Evolutionary conservation across 495 filamentous ascomycete genomes (phyloP).

Genomic region (Wilcoxina mikolae): DNA sequence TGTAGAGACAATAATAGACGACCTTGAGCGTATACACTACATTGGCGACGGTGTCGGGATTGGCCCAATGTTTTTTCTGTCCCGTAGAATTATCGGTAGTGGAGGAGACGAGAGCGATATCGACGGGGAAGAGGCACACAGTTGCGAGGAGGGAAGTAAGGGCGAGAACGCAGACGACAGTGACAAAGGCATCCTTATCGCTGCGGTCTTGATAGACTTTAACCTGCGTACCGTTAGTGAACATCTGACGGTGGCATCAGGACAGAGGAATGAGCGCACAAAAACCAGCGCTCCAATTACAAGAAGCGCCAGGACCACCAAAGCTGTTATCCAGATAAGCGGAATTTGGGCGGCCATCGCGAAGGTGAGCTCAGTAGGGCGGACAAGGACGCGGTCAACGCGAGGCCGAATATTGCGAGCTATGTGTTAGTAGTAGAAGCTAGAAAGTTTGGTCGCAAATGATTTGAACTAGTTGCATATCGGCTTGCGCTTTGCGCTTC

Average conservation of each 20-base stretch:
- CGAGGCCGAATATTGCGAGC: too few species aligned
- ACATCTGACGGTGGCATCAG: neutral
- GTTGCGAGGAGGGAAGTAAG: slow-evolving; percentile 79
- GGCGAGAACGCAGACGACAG: slow-evolving; percentile 67
- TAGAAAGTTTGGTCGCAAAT: neutral
- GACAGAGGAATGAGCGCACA: slow-evolving; percentile 9
- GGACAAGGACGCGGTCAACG: neutral
- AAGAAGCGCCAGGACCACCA: slow-evolving; percentile 21
- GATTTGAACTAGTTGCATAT: too few species aligned
- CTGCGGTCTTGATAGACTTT: slow-evolving; percentile 66
- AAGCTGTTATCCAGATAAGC: slow-evolving; percentile 27
- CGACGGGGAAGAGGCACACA: slow-evolving; percentile 80
- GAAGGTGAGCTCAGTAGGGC: neutral
- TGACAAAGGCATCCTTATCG: slow-evolving; percentile 69
- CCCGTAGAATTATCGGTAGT: slow-evolving; percentile 63
- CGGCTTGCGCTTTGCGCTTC: too few species aligned
- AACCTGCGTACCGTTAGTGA: slow-evolving; percentile 18
- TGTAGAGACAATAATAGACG: slow-evolving; percentile 87
- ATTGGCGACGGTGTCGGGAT: slow-evolving; percentile 53
- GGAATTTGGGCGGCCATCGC: slow-evolving; percentile 22
- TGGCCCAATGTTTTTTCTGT: slow-evolving; percentile 87
- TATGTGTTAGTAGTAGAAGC: neutral
- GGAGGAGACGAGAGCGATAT: slow-evolving; percentile 85
- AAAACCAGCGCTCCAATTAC: slow-evolving; percentile 21
- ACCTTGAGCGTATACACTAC: slow-evolving; percentile 68